Conservation (phyloP, 768 basidiomycete species). For the Tulasnella sp. region DNA sequence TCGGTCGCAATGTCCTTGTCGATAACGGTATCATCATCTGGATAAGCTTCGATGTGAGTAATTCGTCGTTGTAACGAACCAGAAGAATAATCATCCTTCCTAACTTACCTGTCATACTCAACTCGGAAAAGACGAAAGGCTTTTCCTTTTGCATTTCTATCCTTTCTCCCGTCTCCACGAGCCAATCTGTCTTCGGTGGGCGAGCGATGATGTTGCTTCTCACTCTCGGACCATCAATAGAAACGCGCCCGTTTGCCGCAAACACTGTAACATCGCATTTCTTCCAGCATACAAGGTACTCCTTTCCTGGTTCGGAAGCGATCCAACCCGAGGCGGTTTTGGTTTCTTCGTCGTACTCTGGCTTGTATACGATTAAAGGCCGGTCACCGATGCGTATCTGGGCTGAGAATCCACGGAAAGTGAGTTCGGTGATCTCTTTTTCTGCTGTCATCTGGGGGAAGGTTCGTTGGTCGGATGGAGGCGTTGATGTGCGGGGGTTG, state of each 20-base stretch:
- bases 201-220: not conserved
- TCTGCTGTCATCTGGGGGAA: not conserved
- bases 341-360: not conserved
- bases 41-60: not conserved
- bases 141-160: not conserved
- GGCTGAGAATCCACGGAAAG: not conserved
- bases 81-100: not conserved
- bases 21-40: not conserved
- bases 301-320: not conserved
- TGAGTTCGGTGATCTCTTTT: not conserved
- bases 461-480: not conserved
- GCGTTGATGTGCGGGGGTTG: not conserved
- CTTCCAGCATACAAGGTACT: not conserved
- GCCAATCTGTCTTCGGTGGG: not conserved
- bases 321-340: slow-evolving; percentile 4
- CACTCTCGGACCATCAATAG: not conserved
- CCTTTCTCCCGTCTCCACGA: not conserved
- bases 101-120: not conserved
- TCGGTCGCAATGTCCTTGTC: not conserved
- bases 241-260: not conserved
- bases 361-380: not conserved
- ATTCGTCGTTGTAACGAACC: not conserved
- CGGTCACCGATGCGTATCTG: not conserved
- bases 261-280: not conserved
- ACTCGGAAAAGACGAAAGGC: not conserved